Evolutionary conservation across 2,329 filamentous ascomycete genomes (phyloP).

Genomic region (Juglanconis oblonga): DNA sequence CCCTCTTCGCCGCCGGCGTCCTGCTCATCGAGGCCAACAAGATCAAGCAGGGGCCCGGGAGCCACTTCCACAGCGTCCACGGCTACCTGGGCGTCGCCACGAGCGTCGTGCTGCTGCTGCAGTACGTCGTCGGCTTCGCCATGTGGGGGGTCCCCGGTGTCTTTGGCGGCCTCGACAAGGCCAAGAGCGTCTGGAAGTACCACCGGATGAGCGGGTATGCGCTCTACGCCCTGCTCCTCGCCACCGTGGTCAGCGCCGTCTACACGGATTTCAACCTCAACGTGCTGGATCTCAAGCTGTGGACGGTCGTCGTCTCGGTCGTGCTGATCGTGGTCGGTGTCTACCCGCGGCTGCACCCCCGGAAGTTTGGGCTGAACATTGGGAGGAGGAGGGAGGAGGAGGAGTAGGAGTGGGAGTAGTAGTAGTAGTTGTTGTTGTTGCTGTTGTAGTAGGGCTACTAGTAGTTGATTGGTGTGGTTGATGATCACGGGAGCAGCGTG

Average conservation of each 20-base stretch:
- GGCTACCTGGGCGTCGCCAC: slow-evolving; percentile 79
- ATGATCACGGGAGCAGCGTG: too few species aligned
- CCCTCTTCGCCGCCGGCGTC: slow-evolving; percentile 62
- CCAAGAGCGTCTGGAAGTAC: slow-evolving; percentile 86
- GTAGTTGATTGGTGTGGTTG: too few species aligned
- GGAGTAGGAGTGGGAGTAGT: too few species aligned
- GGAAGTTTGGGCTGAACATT: slow-evolving; percentile 65
- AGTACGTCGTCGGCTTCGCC: slow-evolving; percentile 76
- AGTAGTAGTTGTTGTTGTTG: too few species aligned
- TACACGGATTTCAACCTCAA: slow-evolving; percentile 71
- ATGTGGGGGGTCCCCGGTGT: slow-evolving; percentile 74
- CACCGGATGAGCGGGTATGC: slow-evolving; percentile 78
- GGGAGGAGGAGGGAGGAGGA: neutral
- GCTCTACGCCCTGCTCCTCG: slow-evolving; percentile 66
- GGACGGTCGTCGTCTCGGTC: slow-evolving; percentile 67
- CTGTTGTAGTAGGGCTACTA: too few species aligned
- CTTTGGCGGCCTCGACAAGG: slow-evolving; percentile 76
- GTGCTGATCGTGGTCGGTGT: slow-evolving; percentile 69
- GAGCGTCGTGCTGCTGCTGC: slow-evolving; percentile 65
- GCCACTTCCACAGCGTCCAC: slow-evolving; percentile 78
- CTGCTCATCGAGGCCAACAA: slow-evolving; percentile 84
- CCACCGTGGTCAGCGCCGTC: slow-evolving; percentile 72
- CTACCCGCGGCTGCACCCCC: slow-evolving; percentile 73
- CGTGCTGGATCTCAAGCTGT: slow-evolving; percentile 69
- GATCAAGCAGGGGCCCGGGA: slow-evolving; percentile 43